These are phyloP conservation scores for Dioscorea alata DNA, from an alignment of 106 monocot species.

Conservation along the genomic window DNA sequence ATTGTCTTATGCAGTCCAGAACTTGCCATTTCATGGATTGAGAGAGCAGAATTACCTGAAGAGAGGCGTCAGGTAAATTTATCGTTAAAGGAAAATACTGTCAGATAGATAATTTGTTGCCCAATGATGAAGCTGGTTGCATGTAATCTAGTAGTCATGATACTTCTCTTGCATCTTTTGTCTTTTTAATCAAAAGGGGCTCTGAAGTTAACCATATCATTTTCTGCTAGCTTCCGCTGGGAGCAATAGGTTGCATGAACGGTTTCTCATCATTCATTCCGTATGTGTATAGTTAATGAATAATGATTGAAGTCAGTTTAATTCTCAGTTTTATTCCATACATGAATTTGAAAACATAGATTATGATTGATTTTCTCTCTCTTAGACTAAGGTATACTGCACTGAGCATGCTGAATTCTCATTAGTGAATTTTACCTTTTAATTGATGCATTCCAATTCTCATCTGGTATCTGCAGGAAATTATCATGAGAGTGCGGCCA, in stretches of 20 bases:
- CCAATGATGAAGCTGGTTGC: too few species aligned
- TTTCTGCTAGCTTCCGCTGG: neutral
- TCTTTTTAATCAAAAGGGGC: neutral
- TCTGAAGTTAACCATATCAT: neutral
- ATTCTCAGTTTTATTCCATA: too few species aligned
- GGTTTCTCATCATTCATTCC: neutral
- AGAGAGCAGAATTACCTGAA: constrained; percentile 57
- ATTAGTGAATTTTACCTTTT: too few species aligned
- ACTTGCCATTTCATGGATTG: constrained; percentile 73
- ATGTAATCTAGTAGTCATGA: neutral
- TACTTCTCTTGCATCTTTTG: neutral
- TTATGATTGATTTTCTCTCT: too few species aligned
- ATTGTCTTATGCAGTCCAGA: constrained; percentile 28
- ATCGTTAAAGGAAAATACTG: neutral
- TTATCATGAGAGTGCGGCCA: constrained; percentile 46
- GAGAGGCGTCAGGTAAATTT: constrained; percentile 55
- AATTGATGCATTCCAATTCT: too few species aligned
- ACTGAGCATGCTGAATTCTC: too few species aligned
- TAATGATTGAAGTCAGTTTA: too few species aligned
- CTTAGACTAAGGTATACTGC: too few species aligned
- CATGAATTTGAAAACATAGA: too few species aligned
- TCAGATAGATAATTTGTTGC: too few species aligned
- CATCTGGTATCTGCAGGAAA: constrained; percentile 29
- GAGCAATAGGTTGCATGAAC: neutral
- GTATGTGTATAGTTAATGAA: too few species aligned